Percentiles rank a stretch among this genome's conserved stretches.
Conservation (phyloP, 2,329 filamentous ascomycete genomes). For the Coniochaeta ligniaria region DNA sequence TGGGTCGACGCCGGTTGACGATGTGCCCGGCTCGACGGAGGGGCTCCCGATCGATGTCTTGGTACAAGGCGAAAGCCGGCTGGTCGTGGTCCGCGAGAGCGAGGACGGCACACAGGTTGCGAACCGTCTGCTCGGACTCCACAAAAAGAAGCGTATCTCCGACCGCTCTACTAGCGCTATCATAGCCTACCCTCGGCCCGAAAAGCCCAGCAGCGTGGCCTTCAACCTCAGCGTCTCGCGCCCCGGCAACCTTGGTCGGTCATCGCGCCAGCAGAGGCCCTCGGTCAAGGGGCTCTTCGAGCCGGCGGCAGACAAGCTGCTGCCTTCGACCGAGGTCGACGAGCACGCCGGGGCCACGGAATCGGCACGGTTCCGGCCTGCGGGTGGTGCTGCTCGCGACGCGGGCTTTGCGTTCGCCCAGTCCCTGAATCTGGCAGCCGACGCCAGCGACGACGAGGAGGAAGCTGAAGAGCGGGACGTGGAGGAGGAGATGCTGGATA, state of each 20-base stretch:
- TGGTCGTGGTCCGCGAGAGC: conserved; percentile 47
- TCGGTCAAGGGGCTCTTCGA: conserved; percentile 16
- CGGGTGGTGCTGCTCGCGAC: conserved; percentile 16
- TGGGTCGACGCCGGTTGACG: neutral
- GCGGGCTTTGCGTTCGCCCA: conserved; percentile 41
- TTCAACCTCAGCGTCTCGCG: conserved; percentile 45
- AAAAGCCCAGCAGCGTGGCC: conserved; percentile 30
- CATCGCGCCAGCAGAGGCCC: conserved; percentile 8
- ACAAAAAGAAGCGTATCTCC: conserved; percentile 25
- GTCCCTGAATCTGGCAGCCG: conserved; percentile 44
- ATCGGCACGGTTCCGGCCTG: neutral
- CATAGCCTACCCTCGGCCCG: conserved; percentile 43
- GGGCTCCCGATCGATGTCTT: conserved; percentile 46
- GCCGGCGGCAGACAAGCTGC: conserved; percentile 4
- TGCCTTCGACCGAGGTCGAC: conserved; percentile 18
- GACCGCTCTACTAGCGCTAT: conserved; percentile 38
- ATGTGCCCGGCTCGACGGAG: conserved; percentile 11
- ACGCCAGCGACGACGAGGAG: conserved; percentile 39
- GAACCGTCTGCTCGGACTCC: conserved; percentile 24
- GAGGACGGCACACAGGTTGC: conserved; percentile 28
- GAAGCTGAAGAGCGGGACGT: conserved; percentile 41
- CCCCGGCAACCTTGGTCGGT: conserved; percentile 25
- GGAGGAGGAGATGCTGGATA: conserved; percentile 55
- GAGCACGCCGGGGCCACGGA: conserved; percentile 9
- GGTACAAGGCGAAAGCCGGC: conserved; percentile 46